Base-by-base conservation (phyloP, 1,284 basidiomycete genomes). In the Entoloma clypeatum region DNA sequence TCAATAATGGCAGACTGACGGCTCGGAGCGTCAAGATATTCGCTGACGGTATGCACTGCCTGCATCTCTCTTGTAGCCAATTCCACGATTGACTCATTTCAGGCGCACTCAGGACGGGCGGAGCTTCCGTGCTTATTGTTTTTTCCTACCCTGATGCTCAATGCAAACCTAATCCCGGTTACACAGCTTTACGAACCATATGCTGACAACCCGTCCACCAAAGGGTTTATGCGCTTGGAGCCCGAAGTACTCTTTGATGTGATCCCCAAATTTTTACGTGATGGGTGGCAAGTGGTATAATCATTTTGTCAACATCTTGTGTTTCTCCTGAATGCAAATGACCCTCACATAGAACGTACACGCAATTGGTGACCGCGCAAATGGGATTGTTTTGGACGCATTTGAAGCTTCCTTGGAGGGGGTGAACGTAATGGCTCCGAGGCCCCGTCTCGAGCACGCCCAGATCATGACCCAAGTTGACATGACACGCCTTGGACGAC, bases 331-430 rank as follows among this genome's bases (percentile, higher is more conserved):
- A 14, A 36, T 39, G 35, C 28, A 27, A 7, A 40, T 41, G n/a
- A n/a, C n/a, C n/a, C n/a, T n/a, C n/a, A n/a, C n/a, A 13, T 47
- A 91, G 86, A 92, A 92, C 54, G 79, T 91, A 7, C 92, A 95
- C 63, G 88, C 88, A 8, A 93, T 96, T 29, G 93, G 93, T 7
- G 93, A 96, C 62, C 77, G 85, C 35, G 92, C 92, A 23, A 95
- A 95, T 57, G 75, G 81, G 19, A 72, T 92, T 28, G 83, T 94
- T 8, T 64, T 96, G 19, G 81, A 93, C 57, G 80, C 81, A 0
- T 92, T 93, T 51, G 87, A 92, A 61, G 68, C 70, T 11, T 75
- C 80, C 1, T 61, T 89, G 31, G 60, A 71, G 34, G 72, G 74
- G 17, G 68, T 67, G 14, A 75, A 83, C 52, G 75, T 84, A 9